phyloP scores from a whole-genome alignment of 2,329 filamentous ascomycete species.

The Cyphellophora attinorum region DNA sequence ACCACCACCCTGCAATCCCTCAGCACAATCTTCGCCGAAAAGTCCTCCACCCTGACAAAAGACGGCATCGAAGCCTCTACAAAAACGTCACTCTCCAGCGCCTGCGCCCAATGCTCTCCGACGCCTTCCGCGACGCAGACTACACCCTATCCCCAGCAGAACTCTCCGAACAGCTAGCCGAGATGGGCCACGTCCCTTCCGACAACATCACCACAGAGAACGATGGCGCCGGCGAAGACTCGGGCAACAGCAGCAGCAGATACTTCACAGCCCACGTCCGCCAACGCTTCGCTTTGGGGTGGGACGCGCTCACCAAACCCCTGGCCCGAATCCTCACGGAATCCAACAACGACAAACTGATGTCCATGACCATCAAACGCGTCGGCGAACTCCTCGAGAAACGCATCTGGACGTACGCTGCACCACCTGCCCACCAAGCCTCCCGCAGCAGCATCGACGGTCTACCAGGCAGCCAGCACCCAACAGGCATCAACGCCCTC shows the following conservation, averaged over 20 bases:
- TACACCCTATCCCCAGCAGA: slow-evolving; percentile 53
- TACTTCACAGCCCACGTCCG: slow-evolving; percentile 55
- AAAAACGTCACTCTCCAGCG: slow-evolving; percentile 78
- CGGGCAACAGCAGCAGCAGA: slow-evolving; percentile 21
- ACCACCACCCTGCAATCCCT: slow-evolving; percentile 53
- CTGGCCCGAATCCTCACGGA: slow-evolving; percentile 75
- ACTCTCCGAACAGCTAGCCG: slow-evolving; percentile 23
- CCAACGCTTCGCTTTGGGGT: slow-evolving; percentile 71
- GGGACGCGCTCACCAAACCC: slow-evolving; percentile 77
- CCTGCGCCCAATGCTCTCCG: slow-evolving; percentile 71
- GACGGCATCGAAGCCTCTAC: slow-evolving; percentile 78
- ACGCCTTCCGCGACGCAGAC: slow-evolving; percentile 74
- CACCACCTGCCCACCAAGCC: too few relatives aligned
- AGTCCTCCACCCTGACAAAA: slow-evolving; percentile 69
- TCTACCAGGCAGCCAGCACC: too few relatives aligned
- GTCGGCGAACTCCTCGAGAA: slow-evolving; percentile 77
- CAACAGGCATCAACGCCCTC: slow-evolving; percentile 69
- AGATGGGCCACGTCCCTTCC: slow-evolving; percentile 12
- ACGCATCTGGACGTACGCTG: slow-evolving; percentile 70
- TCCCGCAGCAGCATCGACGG: too few relatives aligned
- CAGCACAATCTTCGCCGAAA: slow-evolving; percentile 61
- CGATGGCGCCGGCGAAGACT: slow-evolving; percentile 8
- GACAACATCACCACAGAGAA: slow-evolving; percentile 20
- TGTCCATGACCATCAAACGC: slow-evolving; percentile 64
- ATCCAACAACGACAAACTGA: slow-evolving; percentile 64